Conservation (phyloP, 2,329 filamentous ascomycete genomes). For the Sporothrix sp. region DNA sequence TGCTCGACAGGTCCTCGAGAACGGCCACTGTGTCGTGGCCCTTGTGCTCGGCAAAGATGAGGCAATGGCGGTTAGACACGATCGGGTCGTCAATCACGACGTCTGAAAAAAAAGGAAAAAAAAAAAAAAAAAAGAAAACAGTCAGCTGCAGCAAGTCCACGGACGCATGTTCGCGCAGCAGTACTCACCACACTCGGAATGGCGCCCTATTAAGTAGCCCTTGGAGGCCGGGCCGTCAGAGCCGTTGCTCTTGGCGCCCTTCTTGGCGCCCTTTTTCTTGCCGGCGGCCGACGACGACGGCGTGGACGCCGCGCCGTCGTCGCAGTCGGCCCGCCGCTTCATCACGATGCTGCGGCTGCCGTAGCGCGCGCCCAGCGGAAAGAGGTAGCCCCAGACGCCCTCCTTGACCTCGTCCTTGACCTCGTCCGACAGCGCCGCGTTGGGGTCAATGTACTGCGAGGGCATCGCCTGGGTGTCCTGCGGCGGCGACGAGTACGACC, state of each 20-base stretch:
- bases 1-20: slow-evolving; percentile 87
- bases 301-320: slow-evolving; percentile 31
- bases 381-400: slow-evolving; percentile 91
- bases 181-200: slow-evolving; percentile 80
- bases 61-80: slow-evolving; percentile 77
- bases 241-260: slow-evolving; percentile 50
- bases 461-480: slow-evolving; percentile 61
- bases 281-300: neutral
- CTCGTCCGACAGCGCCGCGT: slow-evolving; percentile 64
- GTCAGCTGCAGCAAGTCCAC: too few relatives aligned
- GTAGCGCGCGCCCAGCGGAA: slow-evolving; percentile 65
- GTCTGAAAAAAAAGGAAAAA: slow-evolving; percentile 32
- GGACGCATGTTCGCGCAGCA: too few relatives aligned
- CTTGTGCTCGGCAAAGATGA: slow-evolving; percentile 30
- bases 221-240: slow-evolving; percentile 48
- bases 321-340: slow-evolving; percentile 62
- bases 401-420: slow-evolving; percentile 75
- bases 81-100: slow-evolving; percentile 65
- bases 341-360: slow-evolving; percentile 60
- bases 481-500: slow-evolving; percentile 43
- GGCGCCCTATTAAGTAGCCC: slow-evolving; percentile 84
- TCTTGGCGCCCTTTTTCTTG: slow-evolving; percentile 37
- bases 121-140: neutral
- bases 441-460: slow-evolving; percentile 72
- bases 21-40: slow-evolving; percentile 51